Conservation (phyloP, 1,284 basidiomycete species). For the Entoloma clypeatum region DNA sequence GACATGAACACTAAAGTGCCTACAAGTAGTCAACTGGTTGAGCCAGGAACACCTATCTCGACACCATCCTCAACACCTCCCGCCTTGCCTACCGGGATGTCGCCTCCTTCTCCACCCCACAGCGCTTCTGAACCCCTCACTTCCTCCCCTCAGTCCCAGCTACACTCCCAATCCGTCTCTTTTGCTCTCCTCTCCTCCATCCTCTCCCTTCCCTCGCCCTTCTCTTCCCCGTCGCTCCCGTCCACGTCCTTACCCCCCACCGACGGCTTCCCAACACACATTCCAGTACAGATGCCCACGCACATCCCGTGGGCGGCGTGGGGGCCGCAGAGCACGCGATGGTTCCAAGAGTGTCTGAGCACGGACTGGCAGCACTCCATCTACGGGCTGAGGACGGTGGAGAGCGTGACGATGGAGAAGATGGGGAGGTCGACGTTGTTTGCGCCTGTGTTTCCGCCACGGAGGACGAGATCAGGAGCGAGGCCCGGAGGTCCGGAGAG, state of each 20-base stretch:
- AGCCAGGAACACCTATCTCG: too few species aligned
- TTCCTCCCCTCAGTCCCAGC: neutral
- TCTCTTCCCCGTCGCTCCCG: slow-evolving; percentile 18
- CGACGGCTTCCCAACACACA: slow-evolving; percentile 1
- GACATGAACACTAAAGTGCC: too few species aligned
- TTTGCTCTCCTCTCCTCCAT: slow-evolving; percentile 5
- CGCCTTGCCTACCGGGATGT: neutral
- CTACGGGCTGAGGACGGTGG: slow-evolving; percentile 45
- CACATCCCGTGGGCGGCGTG: slow-evolving; percentile 39
- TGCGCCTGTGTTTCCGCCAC: neutral
- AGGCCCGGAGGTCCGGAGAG: neutral
- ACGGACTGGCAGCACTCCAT: slow-evolving; percentile 53
- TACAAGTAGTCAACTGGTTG: too few species aligned
- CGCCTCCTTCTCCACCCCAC: neutral
- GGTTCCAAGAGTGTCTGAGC: slow-evolving; percentile 44
- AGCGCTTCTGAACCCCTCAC: neutral
- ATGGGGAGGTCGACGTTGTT: neutral
- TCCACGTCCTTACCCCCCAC: slow-evolving; percentile 12
- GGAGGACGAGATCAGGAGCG: neutral
- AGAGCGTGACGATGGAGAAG: slow-evolving; percentile 24
- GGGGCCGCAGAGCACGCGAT: slow-evolving; percentile 47
- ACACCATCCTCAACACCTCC: neutral
- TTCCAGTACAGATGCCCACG: slow-evolving; percentile 5
- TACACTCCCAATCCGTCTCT: neutral
- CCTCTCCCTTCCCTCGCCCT: slow-evolving; percentile 4